A percentile compares a stretch with the other conserved stretches of the same genome.
These are phyloP conservation scores for Boletus vermiculosoides DNA, from an alignment of 768 basidiomycete species.

Conservation along the genomic window DNA sequence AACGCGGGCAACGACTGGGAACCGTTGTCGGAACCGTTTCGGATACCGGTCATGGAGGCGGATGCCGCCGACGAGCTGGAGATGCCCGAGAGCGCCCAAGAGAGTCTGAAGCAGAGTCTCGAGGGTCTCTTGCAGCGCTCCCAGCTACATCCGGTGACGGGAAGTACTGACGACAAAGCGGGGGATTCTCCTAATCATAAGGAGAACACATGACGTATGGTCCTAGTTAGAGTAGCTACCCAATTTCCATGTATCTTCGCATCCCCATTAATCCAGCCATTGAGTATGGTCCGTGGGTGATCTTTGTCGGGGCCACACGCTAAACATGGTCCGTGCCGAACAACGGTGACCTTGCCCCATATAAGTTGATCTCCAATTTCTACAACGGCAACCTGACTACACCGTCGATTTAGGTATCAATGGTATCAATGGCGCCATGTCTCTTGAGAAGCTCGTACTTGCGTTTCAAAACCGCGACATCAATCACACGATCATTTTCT, in stretches of 20 bases:
- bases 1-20: conserved; percentile 21
- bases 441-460: conserved; percentile 5
- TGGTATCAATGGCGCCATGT: conserved; percentile 1
- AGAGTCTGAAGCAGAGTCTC: conserved; percentile 27
- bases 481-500: conserved; percentile 20
- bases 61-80: not conserved
- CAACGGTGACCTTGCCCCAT: not conserved
- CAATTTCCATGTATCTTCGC: not conserved
- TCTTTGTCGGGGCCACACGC: not conserved
- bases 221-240: conserved; percentile 5
- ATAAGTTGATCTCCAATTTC: not conserved
- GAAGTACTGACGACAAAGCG: not conserved
- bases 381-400: not conserved
- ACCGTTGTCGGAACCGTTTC: conserved; percentile 22
- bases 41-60: not conserved
- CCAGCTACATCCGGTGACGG: not conserved
- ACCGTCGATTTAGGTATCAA: not conserved
- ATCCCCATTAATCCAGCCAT: not conserved
- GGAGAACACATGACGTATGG: not conserved
- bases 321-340: conserved; percentile 20
- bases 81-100: conserved; percentile 3
- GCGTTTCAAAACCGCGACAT: conserved; percentile 11
- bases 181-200: not conserved
- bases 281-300: not conserved
- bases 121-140: conserved; percentile 19